These are phyloP conservation scores for Melampsora abietis-canadensis DNA, from an alignment of 1,284 basidiomycete species.

Conservation along the genomic window DNA sequence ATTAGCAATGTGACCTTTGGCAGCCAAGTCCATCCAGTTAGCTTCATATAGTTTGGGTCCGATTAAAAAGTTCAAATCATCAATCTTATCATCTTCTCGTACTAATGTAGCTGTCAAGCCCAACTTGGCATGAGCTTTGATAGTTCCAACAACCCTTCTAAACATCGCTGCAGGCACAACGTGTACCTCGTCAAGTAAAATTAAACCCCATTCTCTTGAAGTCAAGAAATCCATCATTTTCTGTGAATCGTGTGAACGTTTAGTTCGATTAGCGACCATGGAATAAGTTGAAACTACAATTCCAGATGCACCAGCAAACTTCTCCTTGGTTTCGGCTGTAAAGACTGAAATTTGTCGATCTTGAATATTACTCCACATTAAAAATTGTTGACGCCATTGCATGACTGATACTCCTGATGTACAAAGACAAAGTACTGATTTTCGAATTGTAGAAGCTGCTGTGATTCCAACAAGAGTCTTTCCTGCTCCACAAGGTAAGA, in stretches of 20 bases:
- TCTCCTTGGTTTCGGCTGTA: conserved; percentile 92
- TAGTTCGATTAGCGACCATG: conserved; percentile 95
- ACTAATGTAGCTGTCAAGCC: conserved; percentile 94
- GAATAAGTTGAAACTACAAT: conserved; percentile 97
- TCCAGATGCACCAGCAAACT: conserved; percentile 89
- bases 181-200: conserved; percentile 92
- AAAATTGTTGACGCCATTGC: conserved; percentile 96
- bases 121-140: conserved; percentile 95
- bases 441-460: conserved; percentile 98
- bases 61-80: conserved; percentile 97
- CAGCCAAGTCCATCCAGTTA: conserved; percentile 99
- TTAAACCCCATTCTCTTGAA: conserved; percentile 92
- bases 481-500: conserved; percentile 95
- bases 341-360: conserved; percentile 92
- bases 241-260: conserved; percentile 90
- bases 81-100: conserved; percentile 98
- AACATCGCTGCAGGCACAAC: conserved; percentile 97
- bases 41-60: conserved; percentile 99
- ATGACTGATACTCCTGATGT: conserved; percentile 95
- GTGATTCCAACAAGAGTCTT: conserved; percentile 99
- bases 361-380: conserved; percentile 94
- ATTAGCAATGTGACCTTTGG: conserved; percentile 98
- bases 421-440: conserved; percentile 95
- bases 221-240: conserved; percentile 99
- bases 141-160: conserved; percentile 87